Base-by-base conservation (phyloP, 345 rosid species). In the Linum lewisii region DNA sequence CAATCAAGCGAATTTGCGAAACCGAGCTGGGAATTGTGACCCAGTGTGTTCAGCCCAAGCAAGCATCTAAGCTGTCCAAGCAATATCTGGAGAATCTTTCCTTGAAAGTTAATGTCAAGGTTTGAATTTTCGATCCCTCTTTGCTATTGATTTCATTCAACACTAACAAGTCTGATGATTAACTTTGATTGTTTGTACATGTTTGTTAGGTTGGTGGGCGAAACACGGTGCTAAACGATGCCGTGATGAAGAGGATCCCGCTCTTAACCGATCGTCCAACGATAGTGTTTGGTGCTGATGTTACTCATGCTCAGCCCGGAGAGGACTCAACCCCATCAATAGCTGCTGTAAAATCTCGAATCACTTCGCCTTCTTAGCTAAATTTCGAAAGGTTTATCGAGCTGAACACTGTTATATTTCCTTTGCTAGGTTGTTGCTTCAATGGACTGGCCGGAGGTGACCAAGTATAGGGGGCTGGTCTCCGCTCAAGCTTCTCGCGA, bases 41-140 rank as follows among this genome's bases (percentile, higher is more conserved):
- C 0, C 96, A 91, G 45, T 91, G 96, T 49, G 78, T 85, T 58
- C 81, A 77, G 61, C 95, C 96, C 6, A 64, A 1, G 16, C 67
- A 82, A 26, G 88, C 66, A 15, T 0, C 24, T 18, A 84, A 59
- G 55, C 69, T 75, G 11, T 69, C 16, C 37, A 70, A 63, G 36
- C 95, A 86, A 51, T 91, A 84, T 59, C 52, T 81, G 32, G 93
- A 82, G 63, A 91, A 84, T 67, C 66, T 86, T 0, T 26, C 96
- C 0, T 63, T 91, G 38, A 88, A 88, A 72, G 84, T 88, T 7
- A 91, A 91, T 72, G 96, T 86, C 13, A 91, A 91, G 95, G 96
- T 85, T 61, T 36, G 64, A 21, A n/a, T n/a, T n/a, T n/a, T n/a
- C n/a, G n/a, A n/a, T n/a, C n/a, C n/a, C 34, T 21, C 18, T 6